Base-by-base conservation (phyloP, 305 asterid genomes). In the Fraxinus albicans region DNA sequence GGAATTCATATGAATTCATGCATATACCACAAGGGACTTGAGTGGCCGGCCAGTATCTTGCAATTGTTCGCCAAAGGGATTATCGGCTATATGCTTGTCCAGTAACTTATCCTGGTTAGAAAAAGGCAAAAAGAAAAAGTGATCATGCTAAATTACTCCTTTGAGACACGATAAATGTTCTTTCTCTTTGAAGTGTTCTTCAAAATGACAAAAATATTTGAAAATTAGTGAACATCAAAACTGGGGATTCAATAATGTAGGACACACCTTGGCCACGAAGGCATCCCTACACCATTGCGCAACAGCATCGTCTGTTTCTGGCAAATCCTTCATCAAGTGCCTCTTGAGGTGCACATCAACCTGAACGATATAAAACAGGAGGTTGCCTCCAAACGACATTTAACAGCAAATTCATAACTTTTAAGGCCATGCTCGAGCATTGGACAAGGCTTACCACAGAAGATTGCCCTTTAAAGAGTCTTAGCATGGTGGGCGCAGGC, bases 201-300 rank as follows among this genome's bases (percentile, higher is more conserved):
- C 21, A 19, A 31, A 27, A 75, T 72, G 65, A 36, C 44, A 77
- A 70, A 9, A 35, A 79, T 38, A 55, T 5, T 13, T 33, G 76
- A 69, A 70, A 77, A 65, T 50, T 58, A 34, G 23, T 79, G 25
- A 10, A 69, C 33, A 60, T 79, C 63, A 79, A 63, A 50, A 23
- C 69, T 19, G 73, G 35, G 35, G 73, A 35, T 60, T 25, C 79
- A 38, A 33, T 19, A 21, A 60, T n/a, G 70, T 60, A 60, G 70
- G 70, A 60, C 29, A 77, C 79, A 93, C 98, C 98, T 96, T 96
- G 82, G 89, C 97, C 9, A 89, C 91, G 75, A 96, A 96, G 79
- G 83, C 83, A 87, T 94, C 99, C 83, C 85, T 91, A 86, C 99
- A 96, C 98, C 99, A 94, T 83, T 94, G 99, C 80, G 98, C 95